phyloP scores from a whole-genome alignment of 805 yeast genomes.

The Metschnikowia sp. region DNA sequence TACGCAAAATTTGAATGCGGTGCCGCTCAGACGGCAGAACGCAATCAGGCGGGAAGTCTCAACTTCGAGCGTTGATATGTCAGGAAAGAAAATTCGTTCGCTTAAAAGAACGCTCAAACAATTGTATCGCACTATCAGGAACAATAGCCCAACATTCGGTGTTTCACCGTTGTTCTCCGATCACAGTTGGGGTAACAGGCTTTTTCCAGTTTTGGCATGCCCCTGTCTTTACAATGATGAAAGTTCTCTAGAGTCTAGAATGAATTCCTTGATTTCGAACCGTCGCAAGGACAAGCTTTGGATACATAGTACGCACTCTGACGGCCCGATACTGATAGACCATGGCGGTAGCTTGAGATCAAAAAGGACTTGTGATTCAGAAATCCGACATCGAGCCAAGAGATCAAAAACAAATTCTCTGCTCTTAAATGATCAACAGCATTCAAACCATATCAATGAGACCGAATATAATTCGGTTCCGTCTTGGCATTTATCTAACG shows the following conservation, averaged over 20 bases:
- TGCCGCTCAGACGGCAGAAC: constrained; percentile 32
- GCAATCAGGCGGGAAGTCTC: constrained; percentile 23
- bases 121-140: constrained; percentile 6
- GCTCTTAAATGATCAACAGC: too few relatives aligned
- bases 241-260: not conserved
- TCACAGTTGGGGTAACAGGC: constrained; percentile 2
- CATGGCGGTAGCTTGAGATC: too few relatives aligned
- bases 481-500: not conserved
- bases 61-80: not conserved
- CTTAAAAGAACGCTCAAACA: constrained; percentile 4
- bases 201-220: not conserved
- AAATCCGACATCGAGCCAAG: too few relatives aligned
- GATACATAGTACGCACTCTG: not conserved
- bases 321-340: too few relatives aligned
- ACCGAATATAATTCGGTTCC: too few relatives aligned
- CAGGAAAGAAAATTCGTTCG: not conserved
- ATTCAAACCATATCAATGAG: too few relatives aligned
- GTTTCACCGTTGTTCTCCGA: constrained; percentile 10
- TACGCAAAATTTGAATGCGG: constrained; percentile 8
- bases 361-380: too few relatives aligned
- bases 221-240: not conserved
- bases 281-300: not conserved
- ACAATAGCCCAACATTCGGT: constrained; percentile 5
- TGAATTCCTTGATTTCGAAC: not conserved
- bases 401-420: too few relatives aligned